Conservation (phyloP, 1,284 basidiomycete genomes). For the Ganoderma lucidum region DNA sequence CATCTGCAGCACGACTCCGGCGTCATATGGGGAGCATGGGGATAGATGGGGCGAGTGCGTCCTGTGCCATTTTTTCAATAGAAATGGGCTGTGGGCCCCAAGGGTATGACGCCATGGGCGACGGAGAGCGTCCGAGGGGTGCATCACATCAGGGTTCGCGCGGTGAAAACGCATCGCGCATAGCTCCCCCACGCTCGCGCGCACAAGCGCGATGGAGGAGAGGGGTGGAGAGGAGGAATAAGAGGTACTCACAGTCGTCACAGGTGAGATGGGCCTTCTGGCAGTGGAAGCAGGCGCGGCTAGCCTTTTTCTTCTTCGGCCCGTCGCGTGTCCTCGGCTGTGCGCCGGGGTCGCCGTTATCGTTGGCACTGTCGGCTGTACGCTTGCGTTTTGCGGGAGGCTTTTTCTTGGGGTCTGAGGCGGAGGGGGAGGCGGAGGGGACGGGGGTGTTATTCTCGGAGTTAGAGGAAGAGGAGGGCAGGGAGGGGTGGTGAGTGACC, state of each 20-base stretch:
- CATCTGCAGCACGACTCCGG: neutral
- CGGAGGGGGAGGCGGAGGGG: constrained; percentile 25
- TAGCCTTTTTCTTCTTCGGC: constrained; percentile 92
- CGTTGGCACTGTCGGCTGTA: constrained; percentile 58
- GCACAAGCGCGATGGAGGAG: neutral
- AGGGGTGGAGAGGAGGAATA: neutral
- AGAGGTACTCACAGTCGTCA: constrained; percentile 81
- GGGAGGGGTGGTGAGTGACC: constrained; percentile 31
- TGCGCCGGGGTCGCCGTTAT: constrained; percentile 50
- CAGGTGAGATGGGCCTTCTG: constrained; percentile 97
- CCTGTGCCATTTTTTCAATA: neutral
- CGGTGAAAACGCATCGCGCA: neutral
- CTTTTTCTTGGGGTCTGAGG: constrained; percentile 36
- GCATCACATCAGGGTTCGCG: neutral
- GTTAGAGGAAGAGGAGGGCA: constrained; percentile 38
- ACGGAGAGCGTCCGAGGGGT: neutral
- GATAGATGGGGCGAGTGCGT: constrained; percentile 4
- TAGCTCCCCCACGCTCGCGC: constrained; percentile 14
- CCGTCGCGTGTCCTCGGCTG: constrained; percentile 64
- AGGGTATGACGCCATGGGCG: constrained; percentile 15
- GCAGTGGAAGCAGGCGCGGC: constrained; percentile 93
- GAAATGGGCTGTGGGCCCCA: neutral
- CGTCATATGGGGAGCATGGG: constrained; percentile 7
- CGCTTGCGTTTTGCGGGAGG: constrained; percentile 51
- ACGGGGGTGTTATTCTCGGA: constrained; percentile 34